Percentiles rank a stretch among this genome's conserved stretches.
These are phyloP conservation scores for Saprolegnia diclina DNA, from an alignment of 352 stramenopile species.

Conservation along the genomic window DNA sequence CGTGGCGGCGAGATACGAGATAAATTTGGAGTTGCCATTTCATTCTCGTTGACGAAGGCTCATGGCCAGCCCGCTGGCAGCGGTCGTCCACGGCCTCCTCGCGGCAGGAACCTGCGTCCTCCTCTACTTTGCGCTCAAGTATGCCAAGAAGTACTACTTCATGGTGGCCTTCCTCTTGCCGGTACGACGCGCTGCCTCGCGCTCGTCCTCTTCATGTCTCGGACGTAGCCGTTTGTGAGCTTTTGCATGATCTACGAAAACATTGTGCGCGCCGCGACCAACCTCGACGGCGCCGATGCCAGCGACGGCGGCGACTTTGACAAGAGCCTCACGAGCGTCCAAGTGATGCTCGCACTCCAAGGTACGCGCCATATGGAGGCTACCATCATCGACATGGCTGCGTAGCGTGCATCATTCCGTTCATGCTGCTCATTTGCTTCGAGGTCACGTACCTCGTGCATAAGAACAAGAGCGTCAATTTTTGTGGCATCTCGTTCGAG, in stretches of 20 bases:
- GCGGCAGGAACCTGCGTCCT: slow-evolving; percentile 50
- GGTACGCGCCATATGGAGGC: slow-evolving; percentile 7
- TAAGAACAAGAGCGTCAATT: slow-evolving; percentile 87
- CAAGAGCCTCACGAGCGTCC: slow-evolving; percentile 42
- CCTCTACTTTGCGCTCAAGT: slow-evolving; percentile 65
- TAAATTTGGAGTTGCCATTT: not conserved
- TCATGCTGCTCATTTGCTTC: slow-evolving; percentile 84
- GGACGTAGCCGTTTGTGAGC: slow-evolving; percentile 65
- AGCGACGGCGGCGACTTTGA: slow-evolving; percentile 37
- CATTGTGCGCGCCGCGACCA: slow-evolving; percentile 64
- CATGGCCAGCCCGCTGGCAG: not conserved
- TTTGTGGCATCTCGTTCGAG: slow-evolving; percentile 87
- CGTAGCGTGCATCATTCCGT: slow-evolving; percentile 63
- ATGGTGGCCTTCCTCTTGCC: slow-evolving; percentile 70
- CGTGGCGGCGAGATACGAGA: not conserved
- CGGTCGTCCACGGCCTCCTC: slow-evolving; percentile 34
- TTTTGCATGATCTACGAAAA: slow-evolving; percentile 77
- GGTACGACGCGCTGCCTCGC: slow-evolving; percentile 33
- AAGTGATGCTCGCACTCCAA: slow-evolving; percentile 77
- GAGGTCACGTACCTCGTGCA: slow-evolving; percentile 87
- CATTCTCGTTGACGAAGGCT: no score
- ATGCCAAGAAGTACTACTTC: slow-evolving; percentile 68
- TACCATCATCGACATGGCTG: not conserved
- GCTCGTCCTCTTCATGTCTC: not conserved
- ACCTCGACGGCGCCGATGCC: not conserved